Evolutionary conservation across 441 rosid species (phyloP).

Genomic region (Metrosideros polymorpha): DNA sequence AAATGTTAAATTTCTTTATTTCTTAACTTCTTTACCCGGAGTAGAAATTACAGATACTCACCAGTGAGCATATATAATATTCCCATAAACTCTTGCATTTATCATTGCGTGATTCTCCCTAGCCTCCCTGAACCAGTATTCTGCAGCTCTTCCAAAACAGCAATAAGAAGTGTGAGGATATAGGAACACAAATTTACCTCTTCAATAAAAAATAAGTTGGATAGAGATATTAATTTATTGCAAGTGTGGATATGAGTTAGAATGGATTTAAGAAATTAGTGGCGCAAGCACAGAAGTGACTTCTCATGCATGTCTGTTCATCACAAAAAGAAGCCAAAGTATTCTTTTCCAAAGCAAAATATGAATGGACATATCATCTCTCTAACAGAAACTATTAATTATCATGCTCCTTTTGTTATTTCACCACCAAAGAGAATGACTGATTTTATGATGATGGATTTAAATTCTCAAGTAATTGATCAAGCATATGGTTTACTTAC

Average conservation of each 20-base stretch:
- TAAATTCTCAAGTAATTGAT: not conserved
- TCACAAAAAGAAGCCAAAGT: not conserved
- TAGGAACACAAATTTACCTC: not conserved
- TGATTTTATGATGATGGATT: not conserved
- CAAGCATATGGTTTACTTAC: slow-evolving; percentile 34
- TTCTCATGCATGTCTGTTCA: not conserved
- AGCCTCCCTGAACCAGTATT: slow-evolving; percentile 81
- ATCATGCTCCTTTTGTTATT: not conserved
- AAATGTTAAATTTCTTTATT: not conserved
- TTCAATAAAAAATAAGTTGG: not conserved
- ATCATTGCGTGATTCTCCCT: slow-evolving; percentile 43
- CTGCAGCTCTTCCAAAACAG: slow-evolving; percentile 90
- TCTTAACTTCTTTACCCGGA: not conserved
- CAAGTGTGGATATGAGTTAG: not conserved
- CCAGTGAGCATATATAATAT: slow-evolving; percentile 89
- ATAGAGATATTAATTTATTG: not conserved
- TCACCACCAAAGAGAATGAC: not conserved
- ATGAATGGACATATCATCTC: not conserved
- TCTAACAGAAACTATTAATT: not conserved
- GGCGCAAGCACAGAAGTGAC: not conserved
- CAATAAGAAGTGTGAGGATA: slow-evolving; percentile 30
- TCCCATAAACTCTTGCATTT: slow-evolving; percentile 80
- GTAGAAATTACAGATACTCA: slow-evolving; percentile 12
- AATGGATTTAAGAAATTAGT: not conserved
- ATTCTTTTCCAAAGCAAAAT: not conserved